Conservation (phyloP, 2,329 filamentous ascomycete genomes). For the Ophiocordyceps camponoti-rufipedis region DNA sequence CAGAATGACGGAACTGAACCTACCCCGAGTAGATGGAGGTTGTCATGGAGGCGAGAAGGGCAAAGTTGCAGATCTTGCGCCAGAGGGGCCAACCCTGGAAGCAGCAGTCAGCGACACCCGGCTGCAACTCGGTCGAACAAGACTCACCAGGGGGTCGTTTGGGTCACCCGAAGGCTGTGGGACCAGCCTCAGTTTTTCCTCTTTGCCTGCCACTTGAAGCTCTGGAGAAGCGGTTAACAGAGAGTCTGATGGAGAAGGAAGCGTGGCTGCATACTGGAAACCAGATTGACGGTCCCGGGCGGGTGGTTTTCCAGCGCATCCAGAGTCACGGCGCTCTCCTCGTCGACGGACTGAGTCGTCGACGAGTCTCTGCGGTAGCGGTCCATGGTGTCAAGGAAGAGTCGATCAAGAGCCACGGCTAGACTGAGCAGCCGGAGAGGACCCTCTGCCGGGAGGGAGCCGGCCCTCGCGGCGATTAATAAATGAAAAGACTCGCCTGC, state of each 20-base stretch:
- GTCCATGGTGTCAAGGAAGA: background rate
- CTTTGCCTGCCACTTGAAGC: background rate
- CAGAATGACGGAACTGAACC: background rate
- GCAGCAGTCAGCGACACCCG: background rate
- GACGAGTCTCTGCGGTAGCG: background rate
- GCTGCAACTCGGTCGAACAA: background rate
- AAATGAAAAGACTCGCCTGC: background rate
- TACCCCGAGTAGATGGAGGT: constrained; percentile 7
- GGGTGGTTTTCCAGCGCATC: background rate
- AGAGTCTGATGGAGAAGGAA: background rate
- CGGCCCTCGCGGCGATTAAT: too few species aligned
- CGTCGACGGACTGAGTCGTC: background rate
- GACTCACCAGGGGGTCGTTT: constrained; percentile 3
- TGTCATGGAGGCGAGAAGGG: constrained; percentile 6
- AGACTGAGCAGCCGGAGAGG: too few species aligned
- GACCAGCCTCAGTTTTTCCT: background rate
- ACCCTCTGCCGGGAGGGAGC: too few species aligned
- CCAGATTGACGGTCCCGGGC: background rate
- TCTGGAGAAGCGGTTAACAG: background rate
- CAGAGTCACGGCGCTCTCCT: background rate
- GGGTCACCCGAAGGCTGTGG: constrained; percentile 1
- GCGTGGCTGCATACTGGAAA: background rate
- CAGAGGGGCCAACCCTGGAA: constrained; percentile 7
- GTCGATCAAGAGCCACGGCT: too few species aligned
- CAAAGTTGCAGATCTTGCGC: constrained; percentile 9